Evolutionary conservation across 2,329 filamentous ascomycete species (phyloP), one percentile per base, ranked within the genome.

Genomic region (Pseudocercospora fijiensis): DNA sequence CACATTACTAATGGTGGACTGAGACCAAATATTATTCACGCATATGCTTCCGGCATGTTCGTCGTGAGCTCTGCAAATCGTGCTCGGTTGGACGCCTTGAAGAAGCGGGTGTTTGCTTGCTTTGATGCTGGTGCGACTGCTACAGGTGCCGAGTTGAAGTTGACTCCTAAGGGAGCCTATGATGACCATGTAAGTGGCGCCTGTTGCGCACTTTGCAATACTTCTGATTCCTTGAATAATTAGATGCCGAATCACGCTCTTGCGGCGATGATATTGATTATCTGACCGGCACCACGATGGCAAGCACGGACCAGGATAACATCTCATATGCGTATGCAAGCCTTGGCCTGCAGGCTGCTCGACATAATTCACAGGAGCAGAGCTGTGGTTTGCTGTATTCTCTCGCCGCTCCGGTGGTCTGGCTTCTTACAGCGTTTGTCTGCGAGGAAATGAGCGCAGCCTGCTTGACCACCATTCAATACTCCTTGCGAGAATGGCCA

Each of bases 251-350:
- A 63, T 26, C 47, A 30, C 24, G 45, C 49, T n/a, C 43, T 61
- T n/a, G 62, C 43, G 1, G 27, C 51, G 76, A 76, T 10, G 78
- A 81, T 2, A 56, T 79, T 6, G 81, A 83, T 61, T 74, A 78
- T 58, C 72, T 78, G 9, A 69, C 73, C 3, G 80, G 80, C 0
- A 71, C 75, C 24, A 82, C 80, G n/a, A 80, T 78, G 69, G 84
- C 85, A 4, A 85, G 83, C 66, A 86, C 84, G 0, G 85, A 88
- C 70, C 84, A 86, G 74, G 86, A 85, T 0, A 80, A 88, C 65
- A 74, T 87, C 60, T 85, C 82, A 67, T 82, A 87, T 69, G 82
- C 78, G 0, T 80, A 86, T 77, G 26, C 27, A n/a, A 18, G n/a
- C 28, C 20, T 24, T 22, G 28, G 55, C n/a, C 27, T 28, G 20